Evolutionary conservation across 805 yeast species (phyloP).

Genomic region (Sugiyamaella valdiviana): DNA sequence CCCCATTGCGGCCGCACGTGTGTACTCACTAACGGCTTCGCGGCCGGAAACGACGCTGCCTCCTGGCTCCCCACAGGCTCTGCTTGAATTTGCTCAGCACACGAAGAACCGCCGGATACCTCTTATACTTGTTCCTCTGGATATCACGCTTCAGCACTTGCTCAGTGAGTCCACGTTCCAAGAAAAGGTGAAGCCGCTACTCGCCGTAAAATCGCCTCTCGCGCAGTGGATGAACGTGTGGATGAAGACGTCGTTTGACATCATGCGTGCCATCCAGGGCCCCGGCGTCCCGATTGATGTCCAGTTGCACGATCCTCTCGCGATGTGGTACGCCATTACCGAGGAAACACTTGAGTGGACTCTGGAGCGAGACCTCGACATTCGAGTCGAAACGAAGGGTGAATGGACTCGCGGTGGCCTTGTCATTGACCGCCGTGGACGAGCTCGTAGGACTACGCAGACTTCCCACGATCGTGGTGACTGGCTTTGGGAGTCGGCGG

Average conservation of each 20-base stretch:
- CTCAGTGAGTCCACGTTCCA: constrained; percentile 20
- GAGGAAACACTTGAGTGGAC: constrained; percentile 16
- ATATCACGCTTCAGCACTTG: constrained; percentile 32
- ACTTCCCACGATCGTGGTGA: constrained; percentile 9
- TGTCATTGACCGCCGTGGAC: constrained; percentile 32
- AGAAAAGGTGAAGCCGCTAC: neutral
- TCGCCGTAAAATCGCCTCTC: constrained; percentile 26
- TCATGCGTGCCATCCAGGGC: constrained; percentile 10
- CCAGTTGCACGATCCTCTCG: constrained; percentile 38
- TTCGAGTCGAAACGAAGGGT: constrained; percentile 37
- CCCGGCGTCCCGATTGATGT: neutral
- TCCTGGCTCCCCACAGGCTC: constrained; percentile 18
- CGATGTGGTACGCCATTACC: constrained; percentile 31
- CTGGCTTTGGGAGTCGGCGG: constrained; percentile 22
- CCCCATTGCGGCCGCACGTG: constrained; percentile 36
- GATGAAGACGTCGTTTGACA: constrained; percentile 27
- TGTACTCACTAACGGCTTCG: constrained; percentile 31
- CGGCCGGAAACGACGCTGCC: constrained; percentile 30
- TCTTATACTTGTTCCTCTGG: constrained; percentile 35
- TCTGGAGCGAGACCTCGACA: constrained; percentile 24
- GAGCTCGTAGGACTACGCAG: constrained; percentile 17
- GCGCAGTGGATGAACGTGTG: constrained; percentile 33
- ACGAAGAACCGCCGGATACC: constrained; percentile 23
- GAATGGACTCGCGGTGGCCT: constrained; percentile 35
- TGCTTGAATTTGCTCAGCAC: neutral